phyloP scores from a whole-genome alignment of 371 early-diverging fungal species.

The Mycotypha africana region DNA sequence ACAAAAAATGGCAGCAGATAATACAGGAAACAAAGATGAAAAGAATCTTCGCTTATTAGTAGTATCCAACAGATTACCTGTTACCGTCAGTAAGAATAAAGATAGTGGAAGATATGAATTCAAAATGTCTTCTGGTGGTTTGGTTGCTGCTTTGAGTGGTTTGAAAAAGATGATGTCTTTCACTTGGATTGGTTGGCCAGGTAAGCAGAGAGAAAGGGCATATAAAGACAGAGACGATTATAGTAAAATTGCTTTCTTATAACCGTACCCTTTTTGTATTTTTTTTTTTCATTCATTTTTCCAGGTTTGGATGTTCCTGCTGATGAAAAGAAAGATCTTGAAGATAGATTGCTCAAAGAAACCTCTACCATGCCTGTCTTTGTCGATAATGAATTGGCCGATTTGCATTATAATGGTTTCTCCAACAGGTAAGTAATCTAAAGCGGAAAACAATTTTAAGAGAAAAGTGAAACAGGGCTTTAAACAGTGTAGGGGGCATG shows the following conservation, averaged over 20 bases:
- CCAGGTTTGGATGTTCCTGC: conserved; percentile 76
- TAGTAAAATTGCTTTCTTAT: conserved; percentile 1
- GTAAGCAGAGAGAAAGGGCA: conserved; percentile 32
- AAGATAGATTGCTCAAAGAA: conserved; percentile 67
- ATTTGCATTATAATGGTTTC: conserved; percentile 98
- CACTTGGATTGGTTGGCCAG: conserved; percentile 99
- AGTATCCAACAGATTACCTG: conserved; percentile 99
- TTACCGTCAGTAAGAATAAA: conserved; percentile 84
- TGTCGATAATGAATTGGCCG: conserved; percentile 93
- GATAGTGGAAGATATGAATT: conserved; percentile 55
- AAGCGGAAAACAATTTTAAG: too few species aligned
- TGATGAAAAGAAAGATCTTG: conserved; percentile 76
- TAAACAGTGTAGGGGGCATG: too few species aligned
- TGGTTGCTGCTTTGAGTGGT: conserved; percentile 96
- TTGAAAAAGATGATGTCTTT: conserved; percentile 94
- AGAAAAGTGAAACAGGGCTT: too few species aligned
- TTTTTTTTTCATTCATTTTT: not conserved
- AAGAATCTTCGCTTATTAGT: conserved; percentile 79
- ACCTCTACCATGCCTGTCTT: conserved; percentile 96
- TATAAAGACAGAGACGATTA: not conserved
- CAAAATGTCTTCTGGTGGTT: conserved; percentile 94
- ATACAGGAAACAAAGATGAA: conserved; percentile 15
- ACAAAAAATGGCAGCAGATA: not conserved
- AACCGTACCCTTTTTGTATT: not conserved
- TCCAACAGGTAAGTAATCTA: conserved; percentile 90